Evolutionary conservation across 2,329 filamentous ascomycete species (phyloP).

Genomic region (Neocatenulostroma microsporum): DNA sequence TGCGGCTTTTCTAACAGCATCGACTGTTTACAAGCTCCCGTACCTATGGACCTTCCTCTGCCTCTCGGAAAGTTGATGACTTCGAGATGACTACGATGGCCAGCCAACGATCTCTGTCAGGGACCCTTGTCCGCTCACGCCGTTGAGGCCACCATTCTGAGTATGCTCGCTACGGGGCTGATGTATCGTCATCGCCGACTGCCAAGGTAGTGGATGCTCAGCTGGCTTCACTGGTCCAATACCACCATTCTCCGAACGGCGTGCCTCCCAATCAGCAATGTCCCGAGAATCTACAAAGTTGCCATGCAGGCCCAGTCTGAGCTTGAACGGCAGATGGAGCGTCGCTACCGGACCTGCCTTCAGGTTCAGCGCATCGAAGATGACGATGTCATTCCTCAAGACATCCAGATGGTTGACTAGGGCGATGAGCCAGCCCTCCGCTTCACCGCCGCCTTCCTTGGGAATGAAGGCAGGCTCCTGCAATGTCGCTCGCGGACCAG

Average conservation of each 20-base stretch:
- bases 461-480: conserved; percentile 51
- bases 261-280: conserved; percentile 5
- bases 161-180: too few relatives aligned
- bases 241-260: not conserved
- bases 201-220: conserved; percentile 1
- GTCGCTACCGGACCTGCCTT: conserved; percentile 29
- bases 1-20: too few relatives aligned
- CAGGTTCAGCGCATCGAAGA: conserved; percentile 24
- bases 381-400: conserved; percentile 36
- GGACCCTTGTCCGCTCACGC: too few relatives aligned
- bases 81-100: too few relatives aligned
- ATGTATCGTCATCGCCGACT: too few relatives aligned
- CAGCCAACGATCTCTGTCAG: too few relatives aligned
- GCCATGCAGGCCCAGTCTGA: conserved; percentile 7
- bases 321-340: conserved; percentile 32
- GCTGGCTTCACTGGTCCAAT: conserved; percentile 2
- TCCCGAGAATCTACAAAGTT: conserved; percentile 8
- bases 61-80: too few relatives aligned
- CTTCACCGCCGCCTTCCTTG: conserved; percentile 36
- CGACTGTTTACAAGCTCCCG: too few relatives aligned
- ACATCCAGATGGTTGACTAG: conserved; percentile 37
- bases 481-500: conserved; percentile 36
- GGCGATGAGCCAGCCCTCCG: conserved; percentile 46
- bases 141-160: too few relatives aligned
- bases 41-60: too few relatives aligned